Evolutionary conservation across 2,329 filamentous ascomycete genomes (phyloP).

Genomic region (Colletotrichum tropicicola): DNA sequence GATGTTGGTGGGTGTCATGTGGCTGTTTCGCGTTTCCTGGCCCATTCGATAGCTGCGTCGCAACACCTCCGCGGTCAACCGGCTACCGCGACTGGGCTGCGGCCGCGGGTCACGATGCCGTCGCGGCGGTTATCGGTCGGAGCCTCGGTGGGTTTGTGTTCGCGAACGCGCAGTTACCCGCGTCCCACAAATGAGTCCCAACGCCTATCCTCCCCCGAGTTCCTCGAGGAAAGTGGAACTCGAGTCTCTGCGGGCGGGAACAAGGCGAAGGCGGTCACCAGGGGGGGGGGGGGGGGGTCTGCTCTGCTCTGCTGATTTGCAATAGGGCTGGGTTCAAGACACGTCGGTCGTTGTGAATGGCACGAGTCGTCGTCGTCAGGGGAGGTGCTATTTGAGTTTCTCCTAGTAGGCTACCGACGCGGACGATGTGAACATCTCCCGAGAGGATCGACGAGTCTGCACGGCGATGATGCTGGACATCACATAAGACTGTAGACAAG

Average conservation of each 20-base stretch:
- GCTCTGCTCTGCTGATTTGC: too few species aligned
- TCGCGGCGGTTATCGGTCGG: constrained; percentile 22
- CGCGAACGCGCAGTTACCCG: neutral
- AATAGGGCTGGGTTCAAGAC: too few species aligned
- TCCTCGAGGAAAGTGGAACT: neutral
- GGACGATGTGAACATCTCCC: neutral
- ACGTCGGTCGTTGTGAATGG: too few species aligned
- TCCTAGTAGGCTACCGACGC: too few species aligned
- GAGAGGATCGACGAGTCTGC: neutral
- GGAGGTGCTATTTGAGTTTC: too few species aligned
- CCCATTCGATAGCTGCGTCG: too few species aligned
- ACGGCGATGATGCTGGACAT: neutral
- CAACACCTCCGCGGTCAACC: neutral
- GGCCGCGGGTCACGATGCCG: constrained; percentile 5
- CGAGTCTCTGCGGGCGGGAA: neutral
- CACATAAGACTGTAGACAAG: constrained; percentile 1
- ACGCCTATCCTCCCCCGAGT: neutral
- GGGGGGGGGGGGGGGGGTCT: too few species aligned
- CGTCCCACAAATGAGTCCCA: constrained; percentile 5
- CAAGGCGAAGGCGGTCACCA: too few species aligned
- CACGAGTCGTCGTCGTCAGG: neutral
- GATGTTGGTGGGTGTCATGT: neutral
- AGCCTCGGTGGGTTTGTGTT: neutral
- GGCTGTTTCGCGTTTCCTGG: too few species aligned
- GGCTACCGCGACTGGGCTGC: constrained; percentile 10